Evolutionary conservation across 331 rosid genomes (phyloP), one percentile per base, ranked within the genome.

Genomic region (Spiraea crenata): DNA sequence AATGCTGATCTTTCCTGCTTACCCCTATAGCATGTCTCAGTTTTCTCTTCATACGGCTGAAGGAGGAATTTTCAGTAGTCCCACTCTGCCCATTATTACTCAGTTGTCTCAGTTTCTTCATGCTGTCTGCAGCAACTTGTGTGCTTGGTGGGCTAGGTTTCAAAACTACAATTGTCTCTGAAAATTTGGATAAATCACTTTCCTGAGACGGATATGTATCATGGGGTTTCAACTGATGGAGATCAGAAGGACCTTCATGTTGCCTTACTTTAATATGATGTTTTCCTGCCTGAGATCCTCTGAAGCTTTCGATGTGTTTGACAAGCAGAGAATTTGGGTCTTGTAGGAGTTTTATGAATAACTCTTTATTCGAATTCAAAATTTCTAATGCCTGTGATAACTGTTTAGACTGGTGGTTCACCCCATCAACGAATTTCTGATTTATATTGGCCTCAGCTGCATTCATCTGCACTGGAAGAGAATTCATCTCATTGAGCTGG

Each of bases 291-390:
- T 80, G 82, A 73, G 89, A 73, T 54, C 80, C 84, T 42, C 50
- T 71, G 4, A 73, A 66, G 74, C 80, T 82, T 51, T 86, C 83
- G 5, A 86, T 83, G 78, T 80, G 87, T 77, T 89, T 88, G 19
- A 79, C 91, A 64, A 86, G 41, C 67, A 88, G 65, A 67, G 96
- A 87, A 72, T 82, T 84, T 3, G 96, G 96, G 70, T 90, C 97
- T 56, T 89, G 88, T 55, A 89, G 78, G 77, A 87, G 88, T 69
- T 85, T 82, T 44, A 80, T 46, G 75, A 89, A 87, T 55, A 90
- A 77, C 31, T 90, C 90, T 82, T 83, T 89, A 81, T 93, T 93
- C 13, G 91, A 84, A 74, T 80, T 81, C 77, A 85, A 84, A 77
- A 87, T 83, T 74, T 88, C 86, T 59, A 88, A 78, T 17, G 92